These are phyloP conservation scores for Coniochaeta sp. DNA, from an alignment of 2,329 filamentous ascomycete species.

Conservation along the genomic window DNA sequence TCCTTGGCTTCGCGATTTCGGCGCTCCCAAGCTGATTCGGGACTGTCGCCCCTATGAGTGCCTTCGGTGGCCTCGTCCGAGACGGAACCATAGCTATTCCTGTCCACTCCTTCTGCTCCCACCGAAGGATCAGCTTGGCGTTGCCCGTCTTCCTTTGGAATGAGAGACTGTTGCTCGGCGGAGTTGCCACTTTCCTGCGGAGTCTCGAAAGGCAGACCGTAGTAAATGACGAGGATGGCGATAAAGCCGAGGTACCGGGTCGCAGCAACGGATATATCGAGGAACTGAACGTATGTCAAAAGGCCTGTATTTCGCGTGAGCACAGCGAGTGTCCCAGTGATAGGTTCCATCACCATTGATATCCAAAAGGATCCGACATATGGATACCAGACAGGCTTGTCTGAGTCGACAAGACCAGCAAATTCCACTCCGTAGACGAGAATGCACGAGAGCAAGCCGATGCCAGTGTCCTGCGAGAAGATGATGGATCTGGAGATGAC, in stretches of 20 bases:
- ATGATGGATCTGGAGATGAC: constrained; percentile 28
- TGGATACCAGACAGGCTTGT: constrained; percentile 52
- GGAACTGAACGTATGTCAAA: constrained; percentile 11
- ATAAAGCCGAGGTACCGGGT: constrained; percentile 25
- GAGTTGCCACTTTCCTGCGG: constrained; percentile 29
- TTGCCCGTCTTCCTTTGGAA: constrained; percentile 30
- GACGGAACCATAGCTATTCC: constrained; percentile 35
- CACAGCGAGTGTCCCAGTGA: constrained; percentile 24
- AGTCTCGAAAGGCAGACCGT: constrained; percentile 11
- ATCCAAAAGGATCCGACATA: constrained; percentile 57
- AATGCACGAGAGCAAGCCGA: constrained; percentile 54
- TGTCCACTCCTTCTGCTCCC: not conserved
- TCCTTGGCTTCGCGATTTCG: constrained; percentile 46
- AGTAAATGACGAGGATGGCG: constrained; percentile 24
- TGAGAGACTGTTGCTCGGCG: constrained; percentile 51
- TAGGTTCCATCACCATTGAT: constrained; percentile 47
- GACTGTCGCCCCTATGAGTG: constrained; percentile 24
- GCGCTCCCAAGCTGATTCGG: constrained; percentile 48
- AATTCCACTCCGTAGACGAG: constrained; percentile 58
- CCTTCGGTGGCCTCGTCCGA: constrained; percentile 15
- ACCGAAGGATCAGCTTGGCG: constrained; percentile 13
- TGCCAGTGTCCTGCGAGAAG: constrained; percentile 38
- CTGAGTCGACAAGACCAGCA: constrained; percentile 42
- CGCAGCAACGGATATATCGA: constrained; percentile 22
- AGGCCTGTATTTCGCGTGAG: constrained; percentile 5